Evolutionary conservation across 176 grass and related monocot species (phyloP), one percentile per base, ranked within the genome.

Genomic region (Cenchrus americanus): DNA sequence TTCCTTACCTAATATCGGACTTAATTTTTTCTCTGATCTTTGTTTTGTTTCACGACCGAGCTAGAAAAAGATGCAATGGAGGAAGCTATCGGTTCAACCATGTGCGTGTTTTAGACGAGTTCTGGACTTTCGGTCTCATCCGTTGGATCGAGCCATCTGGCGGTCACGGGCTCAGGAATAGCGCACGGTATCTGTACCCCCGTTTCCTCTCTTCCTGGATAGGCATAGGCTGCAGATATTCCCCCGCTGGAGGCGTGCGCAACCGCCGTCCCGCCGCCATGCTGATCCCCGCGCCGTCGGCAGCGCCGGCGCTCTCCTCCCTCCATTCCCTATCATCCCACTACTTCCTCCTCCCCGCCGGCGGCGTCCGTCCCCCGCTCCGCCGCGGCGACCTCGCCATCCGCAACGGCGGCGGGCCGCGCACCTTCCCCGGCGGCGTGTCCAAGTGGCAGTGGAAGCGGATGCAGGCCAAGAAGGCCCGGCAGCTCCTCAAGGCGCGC

Each of bases 391-490:
- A 92, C 87, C 85, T 92, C 24, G 73, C 60, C 43, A 86, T 92
- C 50, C 90, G 92, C 75, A 94, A 86, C 86, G 92, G 95, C 30
- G 90, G 95, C 19, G 95, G 95, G 8, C 92, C 95, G 22, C 87
- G 95, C 69, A 94, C 92, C 49, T 97, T 21, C 83, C 94, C 94
- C 0, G 91, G 94, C 61, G 90, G 92, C 64, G 95, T 97, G 46
- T 82, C 95, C 59, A 97, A 97, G 86, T 97, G 95, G 95, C 92
- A 97, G 79, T 97, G 95, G 95, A 97, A 97, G 89, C 86, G 92
- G 46, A 97, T 97, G 95, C 95, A 97, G 69, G 59, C 81, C 41
- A 91, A 87, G 86, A 97, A 94, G 81, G 86, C 90, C 3, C 92
- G 86, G 88, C 95, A 95, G 88, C 90, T 95, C 10, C 92, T 98